These are phyloP conservation scores for Lecanicillium sp. DNA, from an alignment of 2,329 filamentous ascomycete genomes.

Conservation along the genomic window DNA sequence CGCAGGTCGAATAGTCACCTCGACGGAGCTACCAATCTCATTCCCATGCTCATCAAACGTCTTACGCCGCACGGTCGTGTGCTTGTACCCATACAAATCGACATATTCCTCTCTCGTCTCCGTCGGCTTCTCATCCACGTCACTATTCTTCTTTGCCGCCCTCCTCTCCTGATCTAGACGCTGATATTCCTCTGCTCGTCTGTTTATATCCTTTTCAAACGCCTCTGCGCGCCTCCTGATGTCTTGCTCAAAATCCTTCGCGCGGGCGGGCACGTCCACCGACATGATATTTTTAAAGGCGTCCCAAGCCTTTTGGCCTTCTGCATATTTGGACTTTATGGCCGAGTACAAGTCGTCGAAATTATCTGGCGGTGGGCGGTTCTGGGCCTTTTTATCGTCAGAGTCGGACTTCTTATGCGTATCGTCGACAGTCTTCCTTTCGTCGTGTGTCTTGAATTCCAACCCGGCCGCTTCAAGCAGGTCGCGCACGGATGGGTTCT, in stretches of 20 bases:
- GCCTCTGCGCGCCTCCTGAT: slow-evolving; percentile 1
- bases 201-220: background rate
- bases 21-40: slow-evolving; percentile 29
- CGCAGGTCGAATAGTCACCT: slow-evolving; percentile 22
- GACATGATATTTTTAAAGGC: slow-evolving; percentile 28
- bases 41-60: slow-evolving; percentile 32
- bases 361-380: slow-evolving; percentile 18
- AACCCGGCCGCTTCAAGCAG: slow-evolving; percentile 10
- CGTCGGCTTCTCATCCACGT: slow-evolving; percentile 22
- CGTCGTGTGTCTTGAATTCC: slow-evolving; percentile 10
- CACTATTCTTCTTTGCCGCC: slow-evolving; percentile 4
- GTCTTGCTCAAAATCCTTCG: slow-evolving; percentile 6
- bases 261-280: slow-evolving; percentile 10
- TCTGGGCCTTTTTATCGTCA: background rate
- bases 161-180: background rate
- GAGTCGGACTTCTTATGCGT: background rate
- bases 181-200: background rate
- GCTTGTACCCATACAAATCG: slow-evolving; percentile 33
- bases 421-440: slow-evolving; percentile 4
- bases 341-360: slow-evolving; percentile 34
- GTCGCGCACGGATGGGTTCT: slow-evolving; percentile 8
- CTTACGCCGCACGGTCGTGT: slow-evolving; percentile 31
- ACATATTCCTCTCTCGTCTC: slow-evolving; percentile 32
- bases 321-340: slow-evolving; percentile 27
- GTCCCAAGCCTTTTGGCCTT: slow-evolving; percentile 30